These are phyloP conservation scores for Taiwanofungus camphoratus DNA, from an alignment of 1,284 basidiomycete genomes.

Conservation along the genomic window DNA sequence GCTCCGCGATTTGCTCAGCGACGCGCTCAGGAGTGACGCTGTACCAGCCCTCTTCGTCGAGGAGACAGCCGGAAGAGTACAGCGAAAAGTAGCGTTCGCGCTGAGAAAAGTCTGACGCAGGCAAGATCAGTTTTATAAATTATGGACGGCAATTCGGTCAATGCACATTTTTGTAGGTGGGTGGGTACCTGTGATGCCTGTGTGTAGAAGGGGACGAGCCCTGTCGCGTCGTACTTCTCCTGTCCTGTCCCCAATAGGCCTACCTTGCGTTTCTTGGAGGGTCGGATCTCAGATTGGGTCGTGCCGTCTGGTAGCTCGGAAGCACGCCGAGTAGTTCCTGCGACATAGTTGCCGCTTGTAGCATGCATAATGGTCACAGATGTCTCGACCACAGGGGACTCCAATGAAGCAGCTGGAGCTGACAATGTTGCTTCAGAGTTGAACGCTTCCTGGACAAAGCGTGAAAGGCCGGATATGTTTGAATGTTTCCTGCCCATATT, in stretches of 20 bases:
- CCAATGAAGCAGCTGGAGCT: constrained; percentile 1
- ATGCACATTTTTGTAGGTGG: constrained; percentile 78
- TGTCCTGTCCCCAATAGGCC: constrained; percentile 26
- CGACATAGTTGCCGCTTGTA: background rate
- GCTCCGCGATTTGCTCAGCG: constrained; percentile 86
- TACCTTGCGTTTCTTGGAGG: constrained; percentile 30
- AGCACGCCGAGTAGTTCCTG: background rate
- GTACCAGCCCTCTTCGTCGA: constrained; percentile 94
- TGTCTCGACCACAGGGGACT: background rate
- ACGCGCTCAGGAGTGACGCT: constrained; percentile 93
- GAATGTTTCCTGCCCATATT: constrained; percentile 33
- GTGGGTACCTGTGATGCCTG: constrained; percentile 62
- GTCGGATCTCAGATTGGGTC: constrained; percentile 9
- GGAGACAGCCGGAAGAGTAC: constrained; percentile 72
- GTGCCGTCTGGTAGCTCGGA: background rate
- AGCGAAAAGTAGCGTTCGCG: constrained; percentile 75
- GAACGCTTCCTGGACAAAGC: constrained; percentile 42
- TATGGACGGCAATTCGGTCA: constrained; percentile 4
- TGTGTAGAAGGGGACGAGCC: constrained; percentile 66
- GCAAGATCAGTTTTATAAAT: background rate
- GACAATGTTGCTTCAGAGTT: constrained; percentile 14
- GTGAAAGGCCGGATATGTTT: constrained; percentile 45
- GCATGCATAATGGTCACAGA: background rate
- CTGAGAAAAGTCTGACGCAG: constrained; percentile 73
- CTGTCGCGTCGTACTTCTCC: constrained; percentile 59